Evolutionary conservation across 2,329 filamentous ascomycete genomes (phyloP).

Genomic region (Penicillium sp.): DNA sequence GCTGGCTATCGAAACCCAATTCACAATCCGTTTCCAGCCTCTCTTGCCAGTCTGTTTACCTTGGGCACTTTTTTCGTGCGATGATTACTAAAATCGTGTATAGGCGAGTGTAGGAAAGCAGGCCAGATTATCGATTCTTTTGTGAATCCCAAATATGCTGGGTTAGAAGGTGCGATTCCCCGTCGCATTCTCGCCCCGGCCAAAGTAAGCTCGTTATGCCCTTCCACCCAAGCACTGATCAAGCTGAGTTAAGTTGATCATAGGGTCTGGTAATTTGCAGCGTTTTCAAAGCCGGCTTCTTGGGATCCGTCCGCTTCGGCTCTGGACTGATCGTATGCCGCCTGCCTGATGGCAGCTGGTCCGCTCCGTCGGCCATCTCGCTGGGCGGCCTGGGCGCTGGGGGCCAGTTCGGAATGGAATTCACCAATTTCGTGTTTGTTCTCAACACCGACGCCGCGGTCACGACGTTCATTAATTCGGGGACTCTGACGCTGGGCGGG

Average conservation of each 20-base stretch:
- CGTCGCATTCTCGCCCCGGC: slow-evolving; percentile 82
- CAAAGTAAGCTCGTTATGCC: slow-evolving; percentile 60
- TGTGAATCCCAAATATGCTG: slow-evolving; percentile 84
- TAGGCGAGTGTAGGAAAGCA: slow-evolving; percentile 95
- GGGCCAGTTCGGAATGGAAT: slow-evolving; percentile 49
- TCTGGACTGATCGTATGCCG: slow-evolving; percentile 50
- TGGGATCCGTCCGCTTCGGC: slow-evolving; percentile 49
- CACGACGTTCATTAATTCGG: slow-evolving; percentile 85
- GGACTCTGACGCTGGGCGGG: slow-evolving; percentile 84
- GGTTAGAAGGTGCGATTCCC: slow-evolving; percentile 94
- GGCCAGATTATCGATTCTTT: slow-evolving; percentile 92
- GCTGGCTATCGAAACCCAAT: slow-evolving; percentile 23
- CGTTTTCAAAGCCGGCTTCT: slow-evolving; percentile 48
- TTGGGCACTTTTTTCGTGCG: slow-evolving; percentile 12
- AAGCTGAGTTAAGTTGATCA: neutral
- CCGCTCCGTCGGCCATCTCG: slow-evolving; percentile 48
- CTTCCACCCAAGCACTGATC: neutral
- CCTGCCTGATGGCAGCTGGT: slow-evolving; percentile 49
- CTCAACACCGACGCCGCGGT: slow-evolving; percentile 87
- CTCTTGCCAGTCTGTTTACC: slow-evolving; percentile 43
- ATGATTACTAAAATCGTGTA: slow-evolving; percentile 14
- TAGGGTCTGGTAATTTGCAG: slow-evolving; percentile 52
- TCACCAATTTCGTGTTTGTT: slow-evolving; percentile 82
- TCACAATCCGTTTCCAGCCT: slow-evolving; percentile 48
- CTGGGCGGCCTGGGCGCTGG: slow-evolving; percentile 48